phyloP scores from a whole-genome alignment of 345 rosid species.

The Heritiera fomes region DNA sequence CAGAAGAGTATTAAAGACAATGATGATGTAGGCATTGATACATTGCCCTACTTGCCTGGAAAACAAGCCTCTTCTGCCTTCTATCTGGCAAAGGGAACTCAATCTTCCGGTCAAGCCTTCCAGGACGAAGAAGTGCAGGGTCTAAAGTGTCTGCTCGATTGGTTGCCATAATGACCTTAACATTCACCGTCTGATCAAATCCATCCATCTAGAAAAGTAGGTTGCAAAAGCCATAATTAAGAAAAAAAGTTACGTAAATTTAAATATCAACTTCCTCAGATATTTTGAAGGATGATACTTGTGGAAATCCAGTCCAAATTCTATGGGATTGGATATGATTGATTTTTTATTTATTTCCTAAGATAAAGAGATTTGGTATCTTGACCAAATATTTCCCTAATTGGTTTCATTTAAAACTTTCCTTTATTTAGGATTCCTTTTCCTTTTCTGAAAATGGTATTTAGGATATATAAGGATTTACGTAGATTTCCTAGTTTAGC shows the following conservation, averaged over 20 bases:
- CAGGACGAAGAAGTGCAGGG: constrained; percentile 98
- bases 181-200: constrained; percentile 95
- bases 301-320: too few species aligned
- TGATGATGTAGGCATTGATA: not conserved
- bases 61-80: constrained; percentile 98
- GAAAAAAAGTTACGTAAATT: not conserved
- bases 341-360: too few species aligned
- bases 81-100: constrained; percentile 97
- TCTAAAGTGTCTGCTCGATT: constrained; percentile 96
- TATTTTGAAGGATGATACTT: not conserved
- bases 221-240: constrained; percentile 14
- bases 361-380: too few species aligned
- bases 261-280: not conserved
- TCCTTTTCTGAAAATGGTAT: too few species aligned
- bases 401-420: too few species aligned
- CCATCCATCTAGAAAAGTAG: constrained; percentile 67
- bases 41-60: constrained; percentile 54
- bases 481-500: too few species aligned
- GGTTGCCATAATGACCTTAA: constrained; percentile 98
- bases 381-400: too few species aligned
- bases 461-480: too few species aligned
- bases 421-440: too few species aligned
- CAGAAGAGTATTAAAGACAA: not conserved
- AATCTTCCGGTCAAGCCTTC: constrained; percentile 92
- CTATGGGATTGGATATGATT: too few species aligned